These are phyloP conservation scores for Trametes cingulata DNA, from an alignment of 768 basidiomycete species.

Conservation along the genomic window DNA sequence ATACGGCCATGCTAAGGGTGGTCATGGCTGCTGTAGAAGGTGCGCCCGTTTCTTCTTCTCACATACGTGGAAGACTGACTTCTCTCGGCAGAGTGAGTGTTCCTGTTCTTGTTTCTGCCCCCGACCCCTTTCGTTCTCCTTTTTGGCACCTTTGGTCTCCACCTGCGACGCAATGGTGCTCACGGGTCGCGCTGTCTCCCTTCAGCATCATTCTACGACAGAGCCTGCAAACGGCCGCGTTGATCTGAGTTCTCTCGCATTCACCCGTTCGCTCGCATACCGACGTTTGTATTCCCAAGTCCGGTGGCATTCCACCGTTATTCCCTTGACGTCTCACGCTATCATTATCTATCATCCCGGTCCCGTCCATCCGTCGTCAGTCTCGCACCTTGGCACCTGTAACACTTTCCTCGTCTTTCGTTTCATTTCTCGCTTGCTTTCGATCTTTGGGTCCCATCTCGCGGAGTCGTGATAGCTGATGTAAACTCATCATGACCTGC, in stretches of 20 bases:
- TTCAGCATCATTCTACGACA: slow-evolving; percentile 68
- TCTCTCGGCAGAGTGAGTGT: slow-evolving; percentile 63
- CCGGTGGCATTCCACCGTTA: slow-evolving; percentile 11
- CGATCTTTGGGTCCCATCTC: slow-evolving; percentile 7
- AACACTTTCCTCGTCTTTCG: slow-evolving; percentile 11
- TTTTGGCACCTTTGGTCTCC: slow-evolving; percentile 17
- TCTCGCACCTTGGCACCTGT: slow-evolving; percentile 14
- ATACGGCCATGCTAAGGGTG: slow-evolving; percentile 83
- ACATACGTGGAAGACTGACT: slow-evolving; percentile 12
- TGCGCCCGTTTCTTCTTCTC: slow-evolving; percentile 38
- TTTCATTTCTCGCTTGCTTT: slow-evolving; percentile 8
- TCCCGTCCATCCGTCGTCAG: not conserved
- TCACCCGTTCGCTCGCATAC: slow-evolving; percentile 1
- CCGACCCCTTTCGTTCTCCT: slow-evolving; percentile 28
- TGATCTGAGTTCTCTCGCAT: slow-evolving; percentile 48
- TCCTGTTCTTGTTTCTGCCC: slow-evolving; percentile 26
- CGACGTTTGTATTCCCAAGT: slow-evolving; percentile 9
- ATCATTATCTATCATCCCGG: slow-evolving; percentile 13
- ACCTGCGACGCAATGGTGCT: slow-evolving; percentile 14
- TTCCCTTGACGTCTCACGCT: slow-evolving; percentile 13
- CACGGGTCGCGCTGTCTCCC: slow-evolving; percentile 19
- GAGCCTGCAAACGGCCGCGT: slow-evolving; percentile 64
- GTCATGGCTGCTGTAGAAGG: slow-evolving; percentile 98
- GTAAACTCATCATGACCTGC: slow-evolving; percentile 19
- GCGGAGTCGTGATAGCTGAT: slow-evolving; percentile 17